Evolutionary conservation across 176 grass and related monocot species (phyloP).

Genomic region (Secale cereale): DNA sequence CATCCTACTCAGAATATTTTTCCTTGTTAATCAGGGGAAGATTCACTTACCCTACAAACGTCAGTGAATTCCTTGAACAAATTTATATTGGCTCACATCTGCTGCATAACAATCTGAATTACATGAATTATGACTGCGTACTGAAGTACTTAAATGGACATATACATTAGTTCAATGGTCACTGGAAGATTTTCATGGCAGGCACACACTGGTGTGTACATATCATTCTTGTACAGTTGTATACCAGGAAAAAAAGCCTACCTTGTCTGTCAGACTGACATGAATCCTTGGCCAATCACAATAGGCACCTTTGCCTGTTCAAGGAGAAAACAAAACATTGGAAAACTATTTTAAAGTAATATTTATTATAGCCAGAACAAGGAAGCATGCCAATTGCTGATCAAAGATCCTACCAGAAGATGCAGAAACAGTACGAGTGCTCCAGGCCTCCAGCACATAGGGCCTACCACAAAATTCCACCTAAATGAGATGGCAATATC

Average conservation of each 20-base stretch:
- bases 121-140: conserved; percentile 7
- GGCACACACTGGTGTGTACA: not conserved
- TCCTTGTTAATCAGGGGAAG: not conserved
- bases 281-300: conserved; percentile 91
- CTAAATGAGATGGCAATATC: conserved; percentile 32
- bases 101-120: not conserved
- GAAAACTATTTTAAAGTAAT: not conserved
- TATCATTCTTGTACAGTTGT: conserved; percentile 3
- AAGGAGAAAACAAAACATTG: conserved; percentile 22
- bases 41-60: conserved; percentile 64
- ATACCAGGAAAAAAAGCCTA: conserved; percentile 22
- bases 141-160: conserved; percentile 18
- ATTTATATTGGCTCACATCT: conserved; percentile 58
- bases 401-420: conserved; percentile 56
- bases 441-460: conserved; percentile 71
- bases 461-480: conserved; percentile 89
- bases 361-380: not conserved
- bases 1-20: not conserved
- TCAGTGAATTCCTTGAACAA: conserved; percentile 96
- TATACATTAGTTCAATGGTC: not conserved
- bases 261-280: conserved; percentile 81
- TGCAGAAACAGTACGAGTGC: conserved; percentile 76
- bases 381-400: not conserved
- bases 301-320: conserved; percentile 73
- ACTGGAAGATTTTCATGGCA: not conserved